Percentiles rank a stretch among this genome's conserved stretches.
These are phyloP conservation scores for Hypomyces perniciosus DNA, from an alignment of 2,329 filamentous ascomycete species.

Conservation along the genomic window DNA sequence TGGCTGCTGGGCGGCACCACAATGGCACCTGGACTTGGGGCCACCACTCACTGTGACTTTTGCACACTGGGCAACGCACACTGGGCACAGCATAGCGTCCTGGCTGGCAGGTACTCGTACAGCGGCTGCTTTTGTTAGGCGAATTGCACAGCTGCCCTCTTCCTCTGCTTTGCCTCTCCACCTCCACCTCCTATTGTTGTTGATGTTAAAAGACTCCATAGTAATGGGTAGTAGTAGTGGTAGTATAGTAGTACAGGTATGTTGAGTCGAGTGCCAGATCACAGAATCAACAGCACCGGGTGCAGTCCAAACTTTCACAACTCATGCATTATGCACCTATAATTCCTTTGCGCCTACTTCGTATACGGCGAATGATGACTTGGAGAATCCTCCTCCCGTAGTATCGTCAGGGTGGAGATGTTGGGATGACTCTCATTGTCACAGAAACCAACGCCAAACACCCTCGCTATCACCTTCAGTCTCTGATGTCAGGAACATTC, in stretches of 20 bases:
- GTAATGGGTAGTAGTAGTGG: too few species aligned
- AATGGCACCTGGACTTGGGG: background rate
- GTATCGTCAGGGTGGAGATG: background rate
- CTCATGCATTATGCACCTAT: too few species aligned
- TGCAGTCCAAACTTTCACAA: too few species aligned
- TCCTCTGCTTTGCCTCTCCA: too few species aligned
- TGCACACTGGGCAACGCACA: conserved; percentile 8
- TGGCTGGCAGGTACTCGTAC: conserved; percentile 9
- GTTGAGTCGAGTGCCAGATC: too few species aligned
- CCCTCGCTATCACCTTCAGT: background rate
- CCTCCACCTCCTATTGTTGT: too few species aligned
- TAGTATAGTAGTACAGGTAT: too few species aligned
- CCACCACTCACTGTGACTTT: background rate
- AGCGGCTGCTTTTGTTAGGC: too few species aligned
- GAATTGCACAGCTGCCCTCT: too few species aligned
- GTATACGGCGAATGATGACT: background rate
- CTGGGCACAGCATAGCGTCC: conserved; percentile 4
- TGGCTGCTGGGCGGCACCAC: conserved; percentile 4
- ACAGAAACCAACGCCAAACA: background rate
- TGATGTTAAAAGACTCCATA: too few species aligned
- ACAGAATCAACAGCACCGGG: too few species aligned
- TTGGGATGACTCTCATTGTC: background rate
- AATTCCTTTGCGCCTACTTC: background rate
- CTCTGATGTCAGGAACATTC: background rate
- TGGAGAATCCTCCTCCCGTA: background rate